Percentiles rank a stretch among this genome's conserved stretches.
These are phyloP conservation scores for Paxillus involutus DNA, from an alignment of 768 basidiomycete genomes.

Conservation along the genomic window DNA sequence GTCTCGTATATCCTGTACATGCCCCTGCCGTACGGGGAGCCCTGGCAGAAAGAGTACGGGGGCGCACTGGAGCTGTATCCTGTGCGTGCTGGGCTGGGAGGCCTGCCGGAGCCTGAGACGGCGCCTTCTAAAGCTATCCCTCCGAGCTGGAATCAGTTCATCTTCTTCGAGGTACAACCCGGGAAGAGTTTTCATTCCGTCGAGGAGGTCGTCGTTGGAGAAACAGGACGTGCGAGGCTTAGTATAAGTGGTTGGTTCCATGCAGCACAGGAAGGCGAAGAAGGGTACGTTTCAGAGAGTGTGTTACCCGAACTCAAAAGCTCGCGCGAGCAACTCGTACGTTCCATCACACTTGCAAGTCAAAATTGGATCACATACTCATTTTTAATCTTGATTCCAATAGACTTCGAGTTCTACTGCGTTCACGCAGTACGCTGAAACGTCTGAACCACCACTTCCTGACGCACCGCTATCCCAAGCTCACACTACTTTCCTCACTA, in stretches of 20 bases:
- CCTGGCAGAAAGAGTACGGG: conserved; percentile 90
- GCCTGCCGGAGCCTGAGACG: conserved; percentile 62
- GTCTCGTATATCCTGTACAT: conserved; percentile 98
- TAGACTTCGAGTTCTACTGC: conserved; percentile 63
- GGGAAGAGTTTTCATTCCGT: conserved; percentile 96
- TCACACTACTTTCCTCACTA: conserved; percentile 71
- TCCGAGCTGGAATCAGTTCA: conserved; percentile 87
- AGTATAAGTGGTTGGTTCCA: conserved; percentile 99
- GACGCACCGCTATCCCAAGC: conserved; percentile 54
- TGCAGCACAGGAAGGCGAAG: conserved; percentile 85
- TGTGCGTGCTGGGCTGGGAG: conserved; percentile 53
- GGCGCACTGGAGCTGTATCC: conserved; percentile 95
- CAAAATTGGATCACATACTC: conserved; percentile 6
- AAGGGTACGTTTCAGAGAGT: conserved; percentile 67
- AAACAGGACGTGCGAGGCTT: conserved; percentile 72
- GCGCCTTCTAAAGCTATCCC: conserved; percentile 67
- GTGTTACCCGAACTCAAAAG: conserved; percentile 55
- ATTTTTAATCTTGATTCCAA: neutral
- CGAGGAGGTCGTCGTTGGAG: conserved; percentile 87
- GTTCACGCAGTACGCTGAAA: conserved; percentile 55
- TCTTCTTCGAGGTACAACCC: conserved; percentile 91
- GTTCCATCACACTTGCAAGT: conserved; percentile 32
- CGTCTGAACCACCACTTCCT: conserved; percentile 47
- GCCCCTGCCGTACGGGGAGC: conserved; percentile 69
- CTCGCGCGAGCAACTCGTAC: conserved; percentile 90